These are phyloP conservation scores for Candida germanica DNA, from an alignment of 805 yeast genomes.

Conservation along the genomic window DNA sequence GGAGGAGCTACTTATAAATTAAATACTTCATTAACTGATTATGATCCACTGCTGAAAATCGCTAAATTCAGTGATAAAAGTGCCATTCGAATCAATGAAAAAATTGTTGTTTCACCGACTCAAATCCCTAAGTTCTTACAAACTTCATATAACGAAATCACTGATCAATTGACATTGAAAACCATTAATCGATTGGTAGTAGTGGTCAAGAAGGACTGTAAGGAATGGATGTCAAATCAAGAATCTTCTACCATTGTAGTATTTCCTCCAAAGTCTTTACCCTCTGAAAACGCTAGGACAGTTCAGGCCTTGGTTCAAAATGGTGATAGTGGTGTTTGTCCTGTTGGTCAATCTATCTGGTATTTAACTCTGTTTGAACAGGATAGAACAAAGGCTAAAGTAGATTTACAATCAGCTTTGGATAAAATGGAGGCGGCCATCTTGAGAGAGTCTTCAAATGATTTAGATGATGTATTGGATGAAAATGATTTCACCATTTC, in stretches of 20 bases:
- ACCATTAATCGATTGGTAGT: slow-evolving; percentile 75
- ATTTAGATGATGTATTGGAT: slow-evolving; percentile 46
- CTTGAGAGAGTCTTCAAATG: slow-evolving; percentile 68
- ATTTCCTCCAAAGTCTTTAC: slow-evolving; percentile 82
- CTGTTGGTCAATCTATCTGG: slow-evolving; percentile 87
- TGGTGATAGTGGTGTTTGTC: slow-evolving; percentile 83
- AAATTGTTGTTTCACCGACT: slow-evolving; percentile 72
- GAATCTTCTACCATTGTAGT: slow-evolving; percentile 87
- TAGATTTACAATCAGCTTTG: slow-evolving; percentile 77
- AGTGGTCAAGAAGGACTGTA: slow-evolving; percentile 81
- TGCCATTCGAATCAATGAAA: slow-evolving; percentile 70
- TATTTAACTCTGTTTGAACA: slow-evolving; percentile 75
- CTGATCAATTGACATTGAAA: slow-evolving; percentile 40
- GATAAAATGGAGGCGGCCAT: slow-evolving; percentile 76
- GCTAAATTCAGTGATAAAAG: slow-evolving; percentile 79
- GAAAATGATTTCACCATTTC: slow-evolving; percentile 45
- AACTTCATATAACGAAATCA: slow-evolving; percentile 39
- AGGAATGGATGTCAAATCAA: slow-evolving; percentile 85
- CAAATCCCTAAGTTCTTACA: slow-evolving; percentile 46
- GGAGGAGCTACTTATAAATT: slow-evolving; percentile 94
- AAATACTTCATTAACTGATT: slow-evolving; percentile 61
- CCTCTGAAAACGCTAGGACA: slow-evolving; percentile 61
- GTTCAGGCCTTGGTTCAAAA: slow-evolving; percentile 89
- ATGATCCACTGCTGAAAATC: slow-evolving; percentile 61
- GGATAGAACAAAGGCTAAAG: slow-evolving; percentile 62